Base-by-base conservation (phyloP, 2,329 filamentous ascomycete genomes). In the Lachnellula hyalina region DNA sequence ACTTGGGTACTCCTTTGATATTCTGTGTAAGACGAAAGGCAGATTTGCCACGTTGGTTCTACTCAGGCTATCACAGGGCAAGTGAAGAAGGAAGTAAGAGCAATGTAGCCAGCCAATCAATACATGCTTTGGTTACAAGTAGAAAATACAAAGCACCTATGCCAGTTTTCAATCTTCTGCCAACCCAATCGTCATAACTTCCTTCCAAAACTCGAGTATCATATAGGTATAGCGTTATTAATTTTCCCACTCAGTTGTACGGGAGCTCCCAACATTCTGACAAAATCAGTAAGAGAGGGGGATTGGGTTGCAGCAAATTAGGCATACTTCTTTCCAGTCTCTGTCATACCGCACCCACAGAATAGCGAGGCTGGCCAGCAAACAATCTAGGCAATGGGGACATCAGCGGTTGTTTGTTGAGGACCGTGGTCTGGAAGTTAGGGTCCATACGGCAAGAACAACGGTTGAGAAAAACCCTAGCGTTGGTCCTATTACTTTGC, bases 341-440 rank as follows among this genome's bases (percentile, higher is more conserved):
- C 72, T 2, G 78, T 81, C 41, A 74, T 72, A 61, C 77, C 79
- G 63, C 79, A 82, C n/a, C 79, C 77, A 67, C 79, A 82, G 47
- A 83, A 73, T 21, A 83, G 67, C 0, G 77, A 75, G 4, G 75
- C 77, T 2, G 79, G 80, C 73, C 77, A 83, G 58, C 78, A 81
- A 34, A 82, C 60, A 14, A 80, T 67, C 77, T 40, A 51, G 50
- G 17, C 14, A 46, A 19, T 57, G 11, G 45, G 42, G 11, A 53
- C 15, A 14, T 41, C 23, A 35, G 25, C 19, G n/a, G 19, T 35
- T n/a, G 15, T 8, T 14, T 32, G 9, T 32, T 12, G 28, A 32
- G 28, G n/a, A 44, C n/a, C 15, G 17, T 41, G 28, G n/a, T 19
- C 5, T 21, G 40, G 7, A 28, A 45, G 38, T 28, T 17, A 50